A percentile compares a stretch with the other conserved stretches of the same genome.
Evolutionary conservation across 2,329 filamentous ascomycete genomes (phyloP).

Genomic region (Aspergillus hiratsukae): DNA sequence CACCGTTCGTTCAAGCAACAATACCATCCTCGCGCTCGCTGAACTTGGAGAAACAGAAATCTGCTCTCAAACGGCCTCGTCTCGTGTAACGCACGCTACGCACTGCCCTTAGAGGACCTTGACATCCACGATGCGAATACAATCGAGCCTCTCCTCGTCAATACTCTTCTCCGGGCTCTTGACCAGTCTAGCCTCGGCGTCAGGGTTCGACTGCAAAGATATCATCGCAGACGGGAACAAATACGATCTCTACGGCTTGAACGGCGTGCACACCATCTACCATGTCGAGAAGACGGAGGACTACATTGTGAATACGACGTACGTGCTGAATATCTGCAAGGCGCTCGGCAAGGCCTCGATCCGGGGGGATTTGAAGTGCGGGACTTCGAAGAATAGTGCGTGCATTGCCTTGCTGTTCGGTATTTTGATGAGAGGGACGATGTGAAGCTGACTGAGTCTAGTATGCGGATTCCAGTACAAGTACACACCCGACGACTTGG

Average conservation of each 20-base stretch:
- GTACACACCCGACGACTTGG: conserved; percentile 45
- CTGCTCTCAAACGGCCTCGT: neutral
- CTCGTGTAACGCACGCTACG: conserved; percentile 1
- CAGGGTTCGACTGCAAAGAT: conserved; percentile 35
- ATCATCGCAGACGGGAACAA: conserved; percentile 34
- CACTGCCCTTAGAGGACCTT: neutral
- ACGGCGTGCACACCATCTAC: conserved; percentile 35
- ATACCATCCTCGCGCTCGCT: neutral
- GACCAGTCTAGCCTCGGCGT: conserved; percentile 25
- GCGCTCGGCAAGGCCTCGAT: conserved; percentile 25
- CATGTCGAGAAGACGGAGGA: conserved; percentile 25
- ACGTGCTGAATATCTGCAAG: conserved; percentile 35
- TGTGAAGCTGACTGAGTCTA: conserved; percentile 34
- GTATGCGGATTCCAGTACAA: conserved; percentile 71
- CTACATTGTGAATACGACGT: conserved; percentile 31
- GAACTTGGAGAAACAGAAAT: too few relatives aligned
- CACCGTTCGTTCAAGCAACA: neutral
- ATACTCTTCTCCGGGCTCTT: conserved; percentile 24
- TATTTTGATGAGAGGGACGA: too few relatives aligned
- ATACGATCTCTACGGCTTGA: conserved; percentile 37
- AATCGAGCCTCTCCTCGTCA: conserved; percentile 18
- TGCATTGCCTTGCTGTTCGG: too few relatives aligned
- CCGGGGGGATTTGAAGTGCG: conserved; percentile 26
- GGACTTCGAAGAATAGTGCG: conserved; percentile 33
- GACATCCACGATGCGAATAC: conserved; percentile 30